Base-by-base conservation (phyloP, 352 stramenopile genomes). In the Globisporangium apiculatum region DNA sequence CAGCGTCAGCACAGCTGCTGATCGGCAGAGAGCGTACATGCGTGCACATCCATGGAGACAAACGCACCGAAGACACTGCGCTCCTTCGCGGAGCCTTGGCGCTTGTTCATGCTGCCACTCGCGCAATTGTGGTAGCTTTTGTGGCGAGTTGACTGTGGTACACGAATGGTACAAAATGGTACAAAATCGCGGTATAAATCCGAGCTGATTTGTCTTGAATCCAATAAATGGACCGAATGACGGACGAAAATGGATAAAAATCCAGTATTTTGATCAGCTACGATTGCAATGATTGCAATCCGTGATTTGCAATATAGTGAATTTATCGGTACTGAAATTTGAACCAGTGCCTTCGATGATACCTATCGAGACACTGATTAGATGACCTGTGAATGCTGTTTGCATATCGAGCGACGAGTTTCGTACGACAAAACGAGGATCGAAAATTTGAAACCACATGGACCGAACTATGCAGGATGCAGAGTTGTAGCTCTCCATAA, bases 31-130 rank as follows among this genome's bases (percentile, higher is more conserved):
- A n/a, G 24, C 17, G 15, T 11, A 18, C 42, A 42, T 40, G 38
- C 38, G 41, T 37, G 51, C 17, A 49, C 1, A 14, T 43, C 36
- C 7, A 43, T 15, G 52, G 31, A 38, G 8, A 47, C 8, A 35
- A 1, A 78, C 78, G 65, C 70, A 94, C 83, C 83, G 60, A 94
- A 94, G 49, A 94, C 83, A 60, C 83, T 94, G 40, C 83, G 81
- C 70, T 94, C 83, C 72, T 94, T 94, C 58, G 83, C 81, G 43
- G 76, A 83, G 51, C 78, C 70, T 35, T 61, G 66, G 52, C 83
- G 83, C 15, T 90, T 88, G 61, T 65, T 75, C 70, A 73, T 75
- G 36, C 15, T 48, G 14, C 38, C 10, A 11, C 48, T 53, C 48
- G 18, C 41, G 48, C 14, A 31, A 31, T 31, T 31, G 24, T 24